Evolutionary conservation across 2,329 filamentous ascomycete species (phyloP).

Genomic region (Byssothecium circinans): DNA sequence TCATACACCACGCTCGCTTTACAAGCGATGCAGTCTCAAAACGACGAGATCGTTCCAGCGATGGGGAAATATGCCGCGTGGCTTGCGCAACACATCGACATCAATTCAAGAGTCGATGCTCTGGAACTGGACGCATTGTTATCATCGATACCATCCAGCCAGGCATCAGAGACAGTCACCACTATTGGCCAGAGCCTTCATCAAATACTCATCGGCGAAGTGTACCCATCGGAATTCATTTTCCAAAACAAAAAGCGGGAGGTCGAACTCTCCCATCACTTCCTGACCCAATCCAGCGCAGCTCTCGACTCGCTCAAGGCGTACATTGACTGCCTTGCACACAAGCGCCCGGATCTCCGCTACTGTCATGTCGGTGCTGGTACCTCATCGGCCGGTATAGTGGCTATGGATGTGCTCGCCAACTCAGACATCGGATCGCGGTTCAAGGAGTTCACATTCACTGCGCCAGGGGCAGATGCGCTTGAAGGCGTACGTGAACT

Average conservation of each 20-base stretch:
- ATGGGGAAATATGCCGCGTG: not conserved
- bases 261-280: not conserved
- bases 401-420: not conserved
- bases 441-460: slow-evolving; percentile 12
- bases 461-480: no score
- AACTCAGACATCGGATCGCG: slow-evolving; percentile 1
- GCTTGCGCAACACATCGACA: not conserved
- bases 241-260: slow-evolving; percentile 1
- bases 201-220: slow-evolving; percentile 1
- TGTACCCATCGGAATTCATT: slow-evolving; percentile 1
- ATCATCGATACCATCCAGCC: not conserved
- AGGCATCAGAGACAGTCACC: not conserved
- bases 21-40: not conserved
- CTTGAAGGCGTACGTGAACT: no score
- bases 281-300: not conserved
- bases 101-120: not conserved
- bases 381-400: slow-evolving; percentile 3
- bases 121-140: not conserved
- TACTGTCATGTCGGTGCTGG: slow-evolving; percentile 15
- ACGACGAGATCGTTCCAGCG: not conserved
- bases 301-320: not conserved
- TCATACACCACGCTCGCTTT: not conserved
- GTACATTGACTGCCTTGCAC: slow-evolving; percentile 7
- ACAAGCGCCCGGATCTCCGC: slow-evolving; percentile 9
- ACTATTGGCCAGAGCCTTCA: slow-evolving; percentile 1